Base-by-base conservation (phyloP, 257 asterid genomes). In the Mentha longifolia region DNA sequence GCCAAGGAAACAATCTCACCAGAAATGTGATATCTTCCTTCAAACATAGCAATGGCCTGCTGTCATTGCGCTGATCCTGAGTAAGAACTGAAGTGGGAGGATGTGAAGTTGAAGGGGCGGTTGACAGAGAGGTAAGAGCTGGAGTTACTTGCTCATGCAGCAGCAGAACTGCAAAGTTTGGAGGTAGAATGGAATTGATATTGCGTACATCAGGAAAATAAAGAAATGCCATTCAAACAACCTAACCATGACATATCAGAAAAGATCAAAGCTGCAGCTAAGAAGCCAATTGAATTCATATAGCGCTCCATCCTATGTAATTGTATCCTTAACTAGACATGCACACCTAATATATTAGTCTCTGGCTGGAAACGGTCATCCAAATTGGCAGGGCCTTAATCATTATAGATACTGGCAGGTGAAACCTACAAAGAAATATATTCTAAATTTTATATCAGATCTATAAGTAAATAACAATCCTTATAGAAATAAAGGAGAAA, bases 81-180 rank as follows among this genome's bases (percentile, higher is more conserved):
- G 64, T 65, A 30, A 82, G 79, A 85, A 79, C 84, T 58, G 95
- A 82, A 37, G 86, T 50, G 51, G 89, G 71, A 74, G 84, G 42
- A 81, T 75, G 75, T 52, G 91, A 82, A 74, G 79, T 82, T 60
- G 80, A 81, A 71, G 85, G 79, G 73, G 87, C 70, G 74, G 86
- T 69, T 61, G 79, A 82, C 50, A 74, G 68, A 67, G 83, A 70
- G 74, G 85, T 65, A 62, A 79, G 78, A 19, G n/a, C n/a, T n/a
- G 88, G 84, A 63, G 81, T 76, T 56, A 78, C 83, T 80, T 85
- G 91, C 71, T 89, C 93, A 62, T 85, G 93, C 72, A 87, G 83
- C 85, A 83, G 74, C 83, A 82, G 51, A 62, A 88, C 90, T 89
- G 87, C 85, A 77, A 85, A 74, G 71, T 72, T 75, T 20, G 71